Evolutionary conservation across 2,329 filamentous ascomycete genomes (phyloP), one percentile per base, ranked within the genome.

Genomic region (Penicillium sumatraense): DNA sequence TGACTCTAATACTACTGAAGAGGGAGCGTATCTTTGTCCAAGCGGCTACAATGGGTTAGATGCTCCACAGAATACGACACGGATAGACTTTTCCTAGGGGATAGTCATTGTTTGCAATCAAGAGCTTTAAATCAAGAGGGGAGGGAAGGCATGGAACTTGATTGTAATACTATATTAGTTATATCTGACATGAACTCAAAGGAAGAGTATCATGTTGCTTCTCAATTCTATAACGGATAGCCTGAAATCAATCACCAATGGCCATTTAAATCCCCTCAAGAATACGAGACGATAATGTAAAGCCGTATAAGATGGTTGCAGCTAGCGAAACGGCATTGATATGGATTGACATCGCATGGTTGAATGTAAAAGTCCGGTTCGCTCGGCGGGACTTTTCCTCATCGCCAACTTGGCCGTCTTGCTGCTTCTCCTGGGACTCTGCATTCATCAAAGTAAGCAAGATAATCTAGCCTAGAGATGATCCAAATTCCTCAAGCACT

Each of bases 301-400:
- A 67, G 0, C 62, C 68, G 55, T 73, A 73, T 18, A 47, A 58
- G 1, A 72, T 46, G 1, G 68, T 70, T 5, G 68, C 67, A 18
- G 68, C 41, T 21, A 78, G 64, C 0, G 73, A 66, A 18, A 78
- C 64, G 2, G 76, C 61, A 56, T 80, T 78, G 20, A 78, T 27
- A 67, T 78, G 76, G 26, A 78, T 78, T 10, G 68, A 71, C 72
- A 77, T 76, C 8, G 75, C 75, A 63, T 79, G 75, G 20, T 69
- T 69, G 10, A 61, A 57, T 1, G 69, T 67, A 51, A 78, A 78
- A 0, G 49, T 61, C 8, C 67, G 66, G 49, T 76, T 75, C 1
- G 58, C 65, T 21, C 52, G 52, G 20, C 62, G 33, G 1, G 60
- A 9, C 29, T 58, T 64, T 1, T 24, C 53, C 3, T 53, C 40